These are phyloP conservation scores for Collybia sordida DNA, from an alignment of 768 basidiomycete genomes.

Conservation along the genomic window DNA sequence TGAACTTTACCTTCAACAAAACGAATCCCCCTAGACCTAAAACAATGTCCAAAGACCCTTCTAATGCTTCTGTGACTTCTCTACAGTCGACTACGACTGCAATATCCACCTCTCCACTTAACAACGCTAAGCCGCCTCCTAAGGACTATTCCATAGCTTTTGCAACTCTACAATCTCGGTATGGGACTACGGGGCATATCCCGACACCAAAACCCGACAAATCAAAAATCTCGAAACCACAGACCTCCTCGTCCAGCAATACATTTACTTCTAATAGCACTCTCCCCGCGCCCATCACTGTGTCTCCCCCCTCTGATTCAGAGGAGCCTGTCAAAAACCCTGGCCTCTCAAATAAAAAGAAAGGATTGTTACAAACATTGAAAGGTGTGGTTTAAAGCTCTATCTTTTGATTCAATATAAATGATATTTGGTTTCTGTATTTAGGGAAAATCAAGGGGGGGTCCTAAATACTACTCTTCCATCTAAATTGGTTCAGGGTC, in stretches of 20 bases:
- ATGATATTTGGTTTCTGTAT: too few species aligned
- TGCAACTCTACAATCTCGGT: conserved; percentile 32
- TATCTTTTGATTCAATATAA: not conserved
- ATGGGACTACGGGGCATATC: conserved; percentile 28
- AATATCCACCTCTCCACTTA: conserved; percentile 14
- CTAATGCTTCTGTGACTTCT: conserved; percentile 17
- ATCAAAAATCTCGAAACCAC: conserved; percentile 5
- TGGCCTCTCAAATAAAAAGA: conserved; percentile 4
- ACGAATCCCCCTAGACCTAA: conserved; percentile 2
- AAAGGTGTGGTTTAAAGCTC: conserved; percentile 6
- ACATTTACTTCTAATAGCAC: conserved; percentile 9
- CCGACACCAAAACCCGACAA: conserved; percentile 27
- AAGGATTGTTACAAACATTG: conserved; percentile 5
- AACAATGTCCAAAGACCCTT: not conserved
- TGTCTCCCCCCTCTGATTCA: not conserved
- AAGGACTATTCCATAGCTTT: conserved; percentile 39
- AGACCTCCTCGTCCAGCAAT: conserved; percentile 13
- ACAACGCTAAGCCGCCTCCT: not conserved
- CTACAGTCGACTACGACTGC: conserved; percentile 16
- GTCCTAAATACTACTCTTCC: too few species aligned
- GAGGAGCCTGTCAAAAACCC: not conserved
- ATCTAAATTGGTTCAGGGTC: too few species aligned
- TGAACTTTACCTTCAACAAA: not conserved
- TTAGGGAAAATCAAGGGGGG: too few species aligned
- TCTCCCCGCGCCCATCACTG: not conserved